Conservation (phyloP, 345 rosid genomes). For the Hirschfeldia incana region DNA sequence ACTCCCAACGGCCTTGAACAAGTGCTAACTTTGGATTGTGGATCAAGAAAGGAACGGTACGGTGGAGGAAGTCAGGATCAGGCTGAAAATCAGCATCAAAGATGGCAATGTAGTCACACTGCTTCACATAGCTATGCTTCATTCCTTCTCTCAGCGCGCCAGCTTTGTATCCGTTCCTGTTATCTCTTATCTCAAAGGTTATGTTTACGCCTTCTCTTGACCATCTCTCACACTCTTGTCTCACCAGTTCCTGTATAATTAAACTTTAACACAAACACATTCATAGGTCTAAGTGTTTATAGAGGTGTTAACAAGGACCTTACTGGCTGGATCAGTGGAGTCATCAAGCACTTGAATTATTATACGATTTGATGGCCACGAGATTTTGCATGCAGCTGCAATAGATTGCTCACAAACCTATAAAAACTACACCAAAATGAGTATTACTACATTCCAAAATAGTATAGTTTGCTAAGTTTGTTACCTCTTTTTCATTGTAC, state of each 20-base stretch:
- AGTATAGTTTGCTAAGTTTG: not conserved
- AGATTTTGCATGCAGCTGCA: slow-evolving; percentile 63
- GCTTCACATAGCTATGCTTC: slow-evolving; percentile 43
- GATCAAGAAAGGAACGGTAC: slow-evolving; percentile 40
- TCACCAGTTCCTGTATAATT: slow-evolving; percentile 33
- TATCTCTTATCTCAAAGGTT: slow-evolving; percentile 43
- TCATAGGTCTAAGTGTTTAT: not conserved
- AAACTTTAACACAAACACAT: not conserved
- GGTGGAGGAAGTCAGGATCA: slow-evolving; percentile 42
- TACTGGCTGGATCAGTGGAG: slow-evolving; percentile 59
- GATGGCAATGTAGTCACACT: slow-evolving; percentile 41
- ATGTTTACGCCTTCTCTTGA: slow-evolving; percentile 36
- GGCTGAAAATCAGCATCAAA: slow-evolving; percentile 47
- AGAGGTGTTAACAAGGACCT: slow-evolving; percentile 51
- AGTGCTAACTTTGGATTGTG: slow-evolving; percentile 44
- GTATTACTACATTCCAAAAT: not conserved
- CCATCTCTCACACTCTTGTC: slow-evolving; percentile 41
- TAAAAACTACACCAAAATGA: slow-evolving; percentile 5
- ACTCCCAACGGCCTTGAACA: slow-evolving; percentile 45
- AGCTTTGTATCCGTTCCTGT: slow-evolving; percentile 44
- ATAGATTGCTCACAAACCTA: slow-evolving; percentile 68
- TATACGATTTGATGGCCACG: slow-evolving; percentile 60
- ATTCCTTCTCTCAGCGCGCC: slow-evolving; percentile 43
- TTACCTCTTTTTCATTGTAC: slow-evolving; percentile 59
- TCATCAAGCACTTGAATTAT: slow-evolving; percentile 72